Conservation (phyloP, 2,329 filamentous ascomycete genomes). For the Lachnellula arida region DNA sequence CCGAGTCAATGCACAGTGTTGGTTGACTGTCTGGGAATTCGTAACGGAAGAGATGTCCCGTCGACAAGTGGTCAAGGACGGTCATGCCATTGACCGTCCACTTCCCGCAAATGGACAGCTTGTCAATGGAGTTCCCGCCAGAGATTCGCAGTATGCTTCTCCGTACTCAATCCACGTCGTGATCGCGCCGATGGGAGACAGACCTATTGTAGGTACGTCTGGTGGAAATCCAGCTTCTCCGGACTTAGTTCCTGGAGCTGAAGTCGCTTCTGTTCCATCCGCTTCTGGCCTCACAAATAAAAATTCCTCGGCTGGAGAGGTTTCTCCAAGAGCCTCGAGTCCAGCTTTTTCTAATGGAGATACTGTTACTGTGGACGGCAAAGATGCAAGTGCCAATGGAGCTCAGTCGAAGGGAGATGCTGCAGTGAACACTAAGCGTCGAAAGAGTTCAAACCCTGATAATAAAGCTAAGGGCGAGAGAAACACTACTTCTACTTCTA, state of each 20-base stretch:
- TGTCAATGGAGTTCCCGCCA: not conserved
- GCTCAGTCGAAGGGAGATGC: no score
- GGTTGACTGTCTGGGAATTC: constrained; percentile 30
- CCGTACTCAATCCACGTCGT: not conserved
- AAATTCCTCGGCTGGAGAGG: not conserved
- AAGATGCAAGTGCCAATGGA: no score
- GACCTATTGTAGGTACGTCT: not conserved
- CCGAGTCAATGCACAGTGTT: constrained; percentile 32
- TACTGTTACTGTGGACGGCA: not conserved
- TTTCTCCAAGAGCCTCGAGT: not conserved
- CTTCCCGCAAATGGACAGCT: not conserved
- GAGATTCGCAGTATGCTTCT: not conserved
- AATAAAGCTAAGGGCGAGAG: no score
- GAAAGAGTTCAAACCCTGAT: no score
- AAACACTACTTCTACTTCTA: no score
- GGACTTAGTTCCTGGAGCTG: not conserved
- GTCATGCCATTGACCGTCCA: not conserved
- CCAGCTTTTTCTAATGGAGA: not conserved
- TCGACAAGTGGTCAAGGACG: not conserved
- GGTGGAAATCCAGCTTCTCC: not conserved
- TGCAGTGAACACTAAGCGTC: no score
- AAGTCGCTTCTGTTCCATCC: not conserved
- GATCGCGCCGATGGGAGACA: not conserved
- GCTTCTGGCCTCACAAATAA: not conserved
- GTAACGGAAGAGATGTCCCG: constrained; percentile 20